phyloP scores from a whole-genome alignment of 768 basidiomycete genomes.

The Leccinum obscurum region DNA sequence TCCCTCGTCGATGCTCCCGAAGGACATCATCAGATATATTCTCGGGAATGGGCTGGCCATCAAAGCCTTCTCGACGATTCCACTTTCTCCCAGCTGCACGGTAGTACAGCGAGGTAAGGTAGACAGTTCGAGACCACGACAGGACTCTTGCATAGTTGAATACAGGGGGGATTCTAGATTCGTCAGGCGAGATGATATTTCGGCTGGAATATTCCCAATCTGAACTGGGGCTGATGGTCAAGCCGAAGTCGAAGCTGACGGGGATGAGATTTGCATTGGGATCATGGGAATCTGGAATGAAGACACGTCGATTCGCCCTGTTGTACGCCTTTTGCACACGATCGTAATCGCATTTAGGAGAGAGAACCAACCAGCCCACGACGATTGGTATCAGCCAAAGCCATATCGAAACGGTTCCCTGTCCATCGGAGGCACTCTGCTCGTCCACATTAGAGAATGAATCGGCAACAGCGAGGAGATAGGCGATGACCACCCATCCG shows the following conservation, averaged over 20 bases:
- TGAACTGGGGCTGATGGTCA: constrained; percentile 14
- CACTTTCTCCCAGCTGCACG: constrained; percentile 16
- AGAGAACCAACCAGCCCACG: constrained; percentile 41
- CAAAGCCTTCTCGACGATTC: constrained; percentile 2
- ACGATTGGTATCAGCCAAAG: constrained; percentile 45
- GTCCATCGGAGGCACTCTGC: constrained; percentile 27
- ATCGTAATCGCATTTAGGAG: constrained; percentile 39
- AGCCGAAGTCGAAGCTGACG: constrained; percentile 10
- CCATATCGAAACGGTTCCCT: constrained; percentile 42
- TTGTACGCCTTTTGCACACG: constrained; percentile 27
- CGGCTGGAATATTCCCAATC: background rate
- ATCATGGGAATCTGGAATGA: background rate
- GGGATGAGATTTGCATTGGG: background rate
- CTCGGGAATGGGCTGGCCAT: background rate
- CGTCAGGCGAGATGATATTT: constrained; percentile 21
- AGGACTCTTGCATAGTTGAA: constrained; percentile 27
- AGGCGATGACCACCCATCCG: no score
- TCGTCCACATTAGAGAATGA: no score
- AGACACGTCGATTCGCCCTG: constrained; percentile 11
- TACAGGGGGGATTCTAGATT: constrained; percentile 23
- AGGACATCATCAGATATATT: constrained; percentile 3
- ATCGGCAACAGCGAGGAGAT: no score
- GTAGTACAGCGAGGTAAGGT: constrained; percentile 18
- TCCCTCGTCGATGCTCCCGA: constrained; percentile 19
- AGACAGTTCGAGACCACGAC: constrained; percentile 21